Base-by-base conservation (phyloP, 495 filamentous ascomycete genomes). In the Xylaria bambusicola region DNA sequence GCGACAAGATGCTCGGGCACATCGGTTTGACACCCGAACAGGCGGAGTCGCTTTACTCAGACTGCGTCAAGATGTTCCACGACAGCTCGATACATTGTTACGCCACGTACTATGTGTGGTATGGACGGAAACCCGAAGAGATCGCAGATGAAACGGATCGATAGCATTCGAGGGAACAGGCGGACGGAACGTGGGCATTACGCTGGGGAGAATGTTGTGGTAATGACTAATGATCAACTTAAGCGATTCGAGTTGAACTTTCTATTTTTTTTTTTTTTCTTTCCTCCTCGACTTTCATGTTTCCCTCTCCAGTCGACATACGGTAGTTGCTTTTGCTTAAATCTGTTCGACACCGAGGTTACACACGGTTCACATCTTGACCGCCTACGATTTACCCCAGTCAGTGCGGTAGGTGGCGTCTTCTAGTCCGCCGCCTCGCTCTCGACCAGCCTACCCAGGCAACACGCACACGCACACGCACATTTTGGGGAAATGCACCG, bases 51-150 rank as follows among this genome's bases (percentile, higher is more conserved):
- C 38, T 60, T 8, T 60, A 52, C 31, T 1, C 35, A 38, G 49
- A 60, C 8, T 50, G 45, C 29, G 9, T 53, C 27, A 46, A 53
- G 4, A 53, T 53, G 57, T 45, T 53, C 9, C 33, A 60, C 40
- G 50, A 60, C 49, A 42, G n/a, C 38, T 50, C 48, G 17, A 45
- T 47, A 52, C 57, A 36, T 26, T 52, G 17, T 29, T 60, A 21
- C 21, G 57, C 57, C 17, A 60, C 57, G 12, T 60, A 60, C 29
- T 53, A 60, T 21, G 57, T 60, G 3, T 60, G 57, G 57, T 60
- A 29, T 33, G 57, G 57, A 8, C 57, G 50, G 57, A 60, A 60
- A 40, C 57, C 57, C 17, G 41, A 47, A 15, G 53, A 17, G 1
- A 31, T 7, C 29, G 12, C 31, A 3, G 31, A 12, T 13, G 54